Percentiles rank a stretch among this genome's conserved stretches.
Conservation (phyloP, 1,139 yeast species). For the Ogataea hybrid region DNA sequence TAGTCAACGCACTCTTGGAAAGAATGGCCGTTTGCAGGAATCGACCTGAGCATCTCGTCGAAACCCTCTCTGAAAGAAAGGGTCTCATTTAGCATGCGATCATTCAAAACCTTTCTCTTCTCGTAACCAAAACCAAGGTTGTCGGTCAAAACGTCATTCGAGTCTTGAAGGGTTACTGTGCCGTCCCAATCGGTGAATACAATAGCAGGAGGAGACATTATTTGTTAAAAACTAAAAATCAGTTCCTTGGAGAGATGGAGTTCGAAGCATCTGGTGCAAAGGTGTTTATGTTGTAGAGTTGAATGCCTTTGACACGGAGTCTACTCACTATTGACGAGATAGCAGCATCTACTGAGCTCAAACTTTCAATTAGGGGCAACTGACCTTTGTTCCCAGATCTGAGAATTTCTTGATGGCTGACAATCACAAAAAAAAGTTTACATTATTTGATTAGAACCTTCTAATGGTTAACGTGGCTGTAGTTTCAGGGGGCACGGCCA, state of each 20-base stretch:
- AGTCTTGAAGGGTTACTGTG: slow-evolving; percentile 88
- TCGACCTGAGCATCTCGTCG: slow-evolving; percentile 76
- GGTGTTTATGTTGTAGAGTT: neutral
- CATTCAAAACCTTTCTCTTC: slow-evolving; percentile 65
- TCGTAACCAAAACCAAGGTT: slow-evolving; percentile 80
- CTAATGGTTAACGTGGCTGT: slow-evolving; percentile 37
- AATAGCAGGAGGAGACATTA: slow-evolving; percentile 47
- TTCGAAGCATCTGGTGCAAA: no score
- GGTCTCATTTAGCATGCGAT: slow-evolving; percentile 67
- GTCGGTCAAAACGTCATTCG: slow-evolving; percentile 89
- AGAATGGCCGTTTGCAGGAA: slow-evolving; percentile 42
- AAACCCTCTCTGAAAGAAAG: slow-evolving; percentile 81
- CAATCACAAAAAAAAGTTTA: neutral
- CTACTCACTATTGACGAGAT: no score
- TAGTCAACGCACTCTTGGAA: slow-evolving; percentile 79
- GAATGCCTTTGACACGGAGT: no score
- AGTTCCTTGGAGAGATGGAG: no score
- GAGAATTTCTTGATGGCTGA: neutral
- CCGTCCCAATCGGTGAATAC: slow-evolving; percentile 98
- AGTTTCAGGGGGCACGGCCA: slow-evolving; percentile 75
- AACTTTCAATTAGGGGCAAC: no score
- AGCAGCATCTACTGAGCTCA: no score
- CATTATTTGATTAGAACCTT: neutral
- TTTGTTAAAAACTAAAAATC: neutral
- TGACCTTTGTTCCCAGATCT: no score